These are phyloP conservation scores for Zelonia costaricensis DNA, from an alignment of 208 protist genomes.

Conservation along the genomic window DNA sequence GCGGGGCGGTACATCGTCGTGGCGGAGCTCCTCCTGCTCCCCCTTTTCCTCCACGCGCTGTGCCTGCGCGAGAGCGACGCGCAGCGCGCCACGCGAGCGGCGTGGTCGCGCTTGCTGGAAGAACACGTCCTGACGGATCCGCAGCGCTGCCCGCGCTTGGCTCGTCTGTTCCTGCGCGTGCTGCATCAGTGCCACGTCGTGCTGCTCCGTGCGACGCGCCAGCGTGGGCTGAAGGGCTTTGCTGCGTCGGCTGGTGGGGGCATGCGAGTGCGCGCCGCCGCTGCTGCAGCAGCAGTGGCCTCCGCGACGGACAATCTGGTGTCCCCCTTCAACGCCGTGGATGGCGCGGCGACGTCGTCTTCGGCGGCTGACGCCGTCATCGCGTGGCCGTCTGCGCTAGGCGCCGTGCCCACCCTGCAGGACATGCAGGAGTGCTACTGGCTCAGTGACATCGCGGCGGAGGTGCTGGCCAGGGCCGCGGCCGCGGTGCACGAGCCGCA, in stretches of 20 bases:
- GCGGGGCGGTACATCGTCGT: not conserved
- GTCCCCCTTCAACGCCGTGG: too few species aligned
- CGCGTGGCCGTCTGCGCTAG: conserved; percentile 22
- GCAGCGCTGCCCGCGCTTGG: conserved; percentile 17
- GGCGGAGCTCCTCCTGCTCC: conserved; percentile 39
- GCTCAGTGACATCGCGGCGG: conserved; percentile 59
- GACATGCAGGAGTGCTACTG: conserved; percentile 64
- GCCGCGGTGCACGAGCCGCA: conserved; percentile 38
- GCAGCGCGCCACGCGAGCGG: conserved; percentile 29
- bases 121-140: conserved; percentile 28
- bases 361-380: not conserved
- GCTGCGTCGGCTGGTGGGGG: not conserved
- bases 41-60: conserved; percentile 63
- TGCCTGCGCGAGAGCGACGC: conserved; percentile 48
- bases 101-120: conserved; percentile 47
- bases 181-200: conserved; percentile 44
- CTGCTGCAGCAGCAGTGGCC: not conserved
- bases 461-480: conserved; percentile 47
- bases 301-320: not conserved
- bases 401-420: conserved; percentile 34
- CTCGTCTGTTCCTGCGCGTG: conserved; percentile 42
- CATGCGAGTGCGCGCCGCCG: too few species aligned
- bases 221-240: conserved; percentile 35
- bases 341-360: too few species aligned
- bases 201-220: conserved; percentile 36